Conservation (phyloP, 2,329 filamentous ascomycete species). For the Pseudocercospora eumusae region DNA sequence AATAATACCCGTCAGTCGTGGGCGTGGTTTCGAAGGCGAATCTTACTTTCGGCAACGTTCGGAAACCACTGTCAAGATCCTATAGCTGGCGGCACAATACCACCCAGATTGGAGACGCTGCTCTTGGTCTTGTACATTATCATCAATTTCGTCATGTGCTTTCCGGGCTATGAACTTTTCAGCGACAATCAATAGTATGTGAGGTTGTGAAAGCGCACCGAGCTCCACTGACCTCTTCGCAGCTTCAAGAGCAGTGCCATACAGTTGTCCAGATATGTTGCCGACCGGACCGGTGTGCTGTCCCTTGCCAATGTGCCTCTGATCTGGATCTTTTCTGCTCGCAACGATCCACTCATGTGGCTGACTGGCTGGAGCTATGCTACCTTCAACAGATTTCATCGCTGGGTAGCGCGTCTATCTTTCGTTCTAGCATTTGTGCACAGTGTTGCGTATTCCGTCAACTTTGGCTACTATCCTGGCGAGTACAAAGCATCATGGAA, state of each 20-base stretch:
- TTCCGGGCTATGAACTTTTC: not conserved
- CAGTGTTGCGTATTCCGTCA: constrained; percentile 55
- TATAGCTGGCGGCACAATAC: constrained; percentile 47
- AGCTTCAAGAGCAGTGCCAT: constrained; percentile 40
- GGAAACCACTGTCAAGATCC: constrained; percentile 46
- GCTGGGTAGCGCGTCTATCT: constrained; percentile 64
- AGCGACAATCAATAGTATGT: not conserved
- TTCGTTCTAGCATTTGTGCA: constrained; percentile 65
- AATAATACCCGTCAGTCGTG: constrained; percentile 3
- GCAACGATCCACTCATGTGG: constrained; percentile 68
- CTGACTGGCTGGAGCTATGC: constrained; percentile 68
- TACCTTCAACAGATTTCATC: constrained; percentile 67
- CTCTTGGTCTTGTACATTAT: not conserved
- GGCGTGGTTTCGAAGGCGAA: constrained; percentile 41
- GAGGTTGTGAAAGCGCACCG: constrained; percentile 20
- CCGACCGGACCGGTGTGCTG: constrained; percentile 65
- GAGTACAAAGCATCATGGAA: constrained; percentile 37
- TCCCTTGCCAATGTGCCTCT: constrained; percentile 64
- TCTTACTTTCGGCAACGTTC: constrained; percentile 50
- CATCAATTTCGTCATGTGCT: not conserved
- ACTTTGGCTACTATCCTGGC: constrained; percentile 46
- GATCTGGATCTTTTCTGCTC: constrained; percentile 66
- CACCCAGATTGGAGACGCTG: constrained; percentile 43
- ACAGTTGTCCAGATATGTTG: constrained; percentile 49
- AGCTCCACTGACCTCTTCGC: constrained; percentile 36